phyloP scores from a whole-genome alignment of 2,329 filamentous ascomycete species.

The Alternaria longipes region DNA sequence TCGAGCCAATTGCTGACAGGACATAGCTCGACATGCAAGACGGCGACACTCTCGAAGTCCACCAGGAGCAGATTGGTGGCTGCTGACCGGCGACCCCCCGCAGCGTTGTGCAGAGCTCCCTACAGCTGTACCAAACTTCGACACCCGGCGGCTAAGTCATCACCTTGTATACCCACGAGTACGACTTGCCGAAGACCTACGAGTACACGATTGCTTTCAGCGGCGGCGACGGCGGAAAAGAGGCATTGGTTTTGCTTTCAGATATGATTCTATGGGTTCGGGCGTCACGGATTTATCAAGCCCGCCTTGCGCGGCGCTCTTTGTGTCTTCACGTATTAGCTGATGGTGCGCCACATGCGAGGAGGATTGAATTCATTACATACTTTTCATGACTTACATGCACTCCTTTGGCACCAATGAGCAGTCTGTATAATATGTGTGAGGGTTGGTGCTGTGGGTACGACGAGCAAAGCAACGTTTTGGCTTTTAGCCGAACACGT shows the following conservation, averaged over 20 bases:
- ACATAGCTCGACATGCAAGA: slow-evolving; percentile 92
- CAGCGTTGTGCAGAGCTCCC: slow-evolving; percentile 13
- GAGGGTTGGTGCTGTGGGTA: background rate
- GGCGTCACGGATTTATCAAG: slow-evolving; percentile 40
- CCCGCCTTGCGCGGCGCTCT: slow-evolving; percentile 30
- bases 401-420: background rate
- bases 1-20: background rate
- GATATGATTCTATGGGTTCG: slow-evolving; percentile 39
- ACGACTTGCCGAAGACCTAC: slow-evolving; percentile 16
- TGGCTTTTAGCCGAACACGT: background rate
- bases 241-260: slow-evolving; percentile 22
- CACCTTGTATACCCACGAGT: slow-evolving; percentile 11
- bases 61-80: slow-evolving; percentile 97
- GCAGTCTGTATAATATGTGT: background rate
- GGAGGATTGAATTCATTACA: slow-evolving; percentile 23
- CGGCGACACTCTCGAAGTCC: slow-evolving; percentile 94
- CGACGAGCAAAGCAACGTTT: background rate
- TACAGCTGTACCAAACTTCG: slow-evolving; percentile 5
- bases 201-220: slow-evolving; percentile 28
- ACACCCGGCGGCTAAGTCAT: slow-evolving; percentile 2
- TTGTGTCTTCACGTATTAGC: slow-evolving; percentile 39
- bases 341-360: slow-evolving; percentile 24
- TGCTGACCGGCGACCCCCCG: slow-evolving; percentile 34
- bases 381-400: slow-evolving; percentile 1
- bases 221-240: slow-evolving; percentile 29